Evolutionary conservation across 2,329 filamentous ascomycete genomes (phyloP).

Genomic region (Nemania diffusa): DNA sequence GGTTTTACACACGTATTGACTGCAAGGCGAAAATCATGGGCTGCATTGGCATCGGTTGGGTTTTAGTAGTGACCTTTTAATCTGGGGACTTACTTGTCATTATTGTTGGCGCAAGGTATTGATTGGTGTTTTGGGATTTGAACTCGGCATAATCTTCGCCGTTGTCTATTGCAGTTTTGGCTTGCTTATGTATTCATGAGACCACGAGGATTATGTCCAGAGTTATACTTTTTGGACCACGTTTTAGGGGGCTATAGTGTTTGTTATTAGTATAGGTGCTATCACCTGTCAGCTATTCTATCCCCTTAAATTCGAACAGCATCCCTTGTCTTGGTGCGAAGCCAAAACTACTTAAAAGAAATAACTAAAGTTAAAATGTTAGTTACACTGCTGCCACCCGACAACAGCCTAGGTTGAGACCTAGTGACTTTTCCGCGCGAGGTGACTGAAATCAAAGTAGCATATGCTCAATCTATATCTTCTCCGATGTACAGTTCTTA

Average conservation of each 20-base stretch:
- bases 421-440: too few species aligned
- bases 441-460: too few species aligned
- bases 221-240: neutral
- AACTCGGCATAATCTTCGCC: neutral
- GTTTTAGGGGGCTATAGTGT: neutral
- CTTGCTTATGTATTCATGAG: slow-evolving; percentile 21
- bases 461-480: too few species aligned
- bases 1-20: slow-evolving; percentile 33
- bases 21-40: slow-evolving; percentile 25
- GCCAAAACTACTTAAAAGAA: neutral
- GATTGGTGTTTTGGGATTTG: neutral
- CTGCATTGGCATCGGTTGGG: slow-evolving; percentile 23
- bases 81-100: neutral
- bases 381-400: too few species aligned
- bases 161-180: slow-evolving; percentile 1
- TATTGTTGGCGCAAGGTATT: neutral
- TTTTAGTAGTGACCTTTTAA: slow-evolving; percentile 17
- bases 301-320: neutral
- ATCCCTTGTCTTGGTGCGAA: neutral
- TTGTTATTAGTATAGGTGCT: neutral
- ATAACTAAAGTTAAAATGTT: too few species aligned
- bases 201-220: slow-evolving; percentile 22
- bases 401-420: too few species aligned
- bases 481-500: too few species aligned
- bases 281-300: neutral